Evolutionary conservation across 306 rosid genomes (phyloP).

Genomic region (Abrus pulchellus): DNA sequence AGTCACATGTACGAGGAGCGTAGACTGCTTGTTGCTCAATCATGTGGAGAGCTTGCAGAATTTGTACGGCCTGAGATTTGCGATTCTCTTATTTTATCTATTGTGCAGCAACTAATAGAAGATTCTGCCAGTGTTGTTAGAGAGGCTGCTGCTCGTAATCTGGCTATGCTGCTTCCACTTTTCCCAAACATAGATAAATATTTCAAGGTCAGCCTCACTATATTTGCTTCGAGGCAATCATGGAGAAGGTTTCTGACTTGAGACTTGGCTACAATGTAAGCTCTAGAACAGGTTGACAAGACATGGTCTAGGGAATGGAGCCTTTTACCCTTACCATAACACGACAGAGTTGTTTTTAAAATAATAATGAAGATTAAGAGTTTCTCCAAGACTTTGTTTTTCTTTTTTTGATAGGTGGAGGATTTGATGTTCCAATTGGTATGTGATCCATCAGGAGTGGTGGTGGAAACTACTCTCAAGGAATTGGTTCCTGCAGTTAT

Average conservation of each 20-base stretch:
- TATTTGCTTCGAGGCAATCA: slow-evolving; percentile 99
- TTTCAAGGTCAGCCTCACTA: slow-evolving; percentile 99
- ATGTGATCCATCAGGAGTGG: slow-evolving; percentile 96
- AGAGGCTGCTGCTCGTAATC: slow-evolving; percentile 95
- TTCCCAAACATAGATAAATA: slow-evolving; percentile 94
- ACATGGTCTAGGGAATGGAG: slow-evolving; percentile 92
- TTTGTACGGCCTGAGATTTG: slow-evolving; percentile 98
- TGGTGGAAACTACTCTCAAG: slow-evolving; percentile 86
- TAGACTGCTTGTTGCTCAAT: slow-evolving; percentile 96
- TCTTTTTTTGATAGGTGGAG: slow-evolving; percentile 79
- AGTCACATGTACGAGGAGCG: slow-evolving; percentile 98
- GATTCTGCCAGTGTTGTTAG: slow-evolving; percentile 96
- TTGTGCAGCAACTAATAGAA: slow-evolving; percentile 90
- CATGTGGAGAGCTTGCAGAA: slow-evolving; percentile 96
- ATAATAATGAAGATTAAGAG: slow-evolving; percentile 38
- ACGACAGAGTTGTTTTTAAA: slow-evolving; percentile 50
- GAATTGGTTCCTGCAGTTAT: slow-evolving; percentile 88
- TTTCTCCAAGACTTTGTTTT: slow-evolving; percentile 55
- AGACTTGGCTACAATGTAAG: slow-evolving; percentile 98
- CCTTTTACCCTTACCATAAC: slow-evolving; percentile 63
- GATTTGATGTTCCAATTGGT: slow-evolving; percentile 94
- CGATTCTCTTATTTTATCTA: slow-evolving; percentile 95
- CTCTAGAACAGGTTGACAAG: slow-evolving; percentile 87
- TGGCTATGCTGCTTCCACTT: slow-evolving; percentile 94
- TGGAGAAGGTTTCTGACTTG: slow-evolving; percentile 99